phyloP scores from a whole-genome alignment of 768 basidiomycete genomes.

The Naganishia antarctica region DNA sequence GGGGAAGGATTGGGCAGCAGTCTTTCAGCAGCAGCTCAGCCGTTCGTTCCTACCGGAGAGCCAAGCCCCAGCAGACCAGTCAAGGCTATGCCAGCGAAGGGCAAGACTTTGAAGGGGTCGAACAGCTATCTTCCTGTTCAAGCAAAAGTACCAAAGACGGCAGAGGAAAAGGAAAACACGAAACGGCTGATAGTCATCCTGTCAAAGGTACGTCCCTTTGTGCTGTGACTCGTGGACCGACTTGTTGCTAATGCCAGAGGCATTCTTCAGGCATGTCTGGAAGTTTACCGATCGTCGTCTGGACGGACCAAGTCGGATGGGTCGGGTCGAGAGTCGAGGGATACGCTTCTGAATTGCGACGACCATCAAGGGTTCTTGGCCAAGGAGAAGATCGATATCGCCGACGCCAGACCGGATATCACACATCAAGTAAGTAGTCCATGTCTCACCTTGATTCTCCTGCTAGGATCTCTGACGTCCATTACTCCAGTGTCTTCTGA shows the following conservation, averaged over 20 bases:
- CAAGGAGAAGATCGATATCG: constrained; percentile 95
- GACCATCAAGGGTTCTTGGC: constrained; percentile 98
- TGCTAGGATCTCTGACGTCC: not conserved
- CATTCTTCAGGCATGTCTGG: constrained; percentile 73
- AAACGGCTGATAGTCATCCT: constrained; percentile 81
- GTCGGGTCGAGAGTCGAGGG: constrained; percentile 60
- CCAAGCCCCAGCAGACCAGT: constrained; percentile 21
- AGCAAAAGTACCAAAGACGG: constrained; percentile 63
- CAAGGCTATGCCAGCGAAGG: constrained; percentile 25
- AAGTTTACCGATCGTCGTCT: constrained; percentile 62
- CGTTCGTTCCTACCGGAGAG: constrained; percentile 14
- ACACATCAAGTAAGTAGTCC: constrained; percentile 82
- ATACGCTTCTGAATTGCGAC: constrained; percentile 94
- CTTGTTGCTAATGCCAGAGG: not conserved
- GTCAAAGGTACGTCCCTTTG: constrained; percentile 45
- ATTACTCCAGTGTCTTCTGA: constrained; percentile 75
- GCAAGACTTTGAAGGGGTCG: constrained; percentile 11
- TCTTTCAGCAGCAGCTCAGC: constrained; percentile 12
- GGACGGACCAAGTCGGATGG: constrained; percentile 39
- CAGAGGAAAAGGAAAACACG: constrained; percentile 52
- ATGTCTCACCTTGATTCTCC: not conserved
- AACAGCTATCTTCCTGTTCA: constrained; percentile 62
- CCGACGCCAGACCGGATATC: constrained; percentile 97
- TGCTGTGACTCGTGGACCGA: not conserved
- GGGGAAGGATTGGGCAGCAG: not conserved